phyloP scores from a whole-genome alignment of 2,329 filamentous ascomycete species.

The Teratosphaeriaceae sp. region DNA sequence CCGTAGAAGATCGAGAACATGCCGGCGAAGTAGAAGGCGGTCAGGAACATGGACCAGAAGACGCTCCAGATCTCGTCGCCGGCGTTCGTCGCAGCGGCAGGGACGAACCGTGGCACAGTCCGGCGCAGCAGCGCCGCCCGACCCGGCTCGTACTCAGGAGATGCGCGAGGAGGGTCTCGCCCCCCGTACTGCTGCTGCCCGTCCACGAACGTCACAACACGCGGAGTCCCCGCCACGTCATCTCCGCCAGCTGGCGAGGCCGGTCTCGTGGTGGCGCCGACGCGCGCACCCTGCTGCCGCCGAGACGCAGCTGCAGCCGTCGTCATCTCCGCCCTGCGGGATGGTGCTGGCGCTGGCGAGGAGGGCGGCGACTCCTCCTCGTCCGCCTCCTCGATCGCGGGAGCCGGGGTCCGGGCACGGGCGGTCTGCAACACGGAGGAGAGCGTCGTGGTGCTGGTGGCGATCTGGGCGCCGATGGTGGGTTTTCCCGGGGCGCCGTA shows the following conservation, averaged over 20 bases:
- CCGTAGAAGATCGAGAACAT: background rate
- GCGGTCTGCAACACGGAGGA: constrained; percentile 6
- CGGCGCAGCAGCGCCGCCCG: background rate
- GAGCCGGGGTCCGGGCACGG: background rate
- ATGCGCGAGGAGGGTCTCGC: background rate
- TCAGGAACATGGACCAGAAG: too few species aligned
- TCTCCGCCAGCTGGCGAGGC: background rate
- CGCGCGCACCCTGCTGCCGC: background rate
- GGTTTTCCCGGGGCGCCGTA: constrained; percentile 14
- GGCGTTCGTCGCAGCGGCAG: background rate
- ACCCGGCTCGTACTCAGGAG: constrained; percentile 1
- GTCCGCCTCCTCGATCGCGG: too few species aligned
- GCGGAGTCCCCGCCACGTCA: background rate
- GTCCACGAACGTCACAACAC: constrained; percentile 1
- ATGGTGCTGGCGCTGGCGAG: background rate
- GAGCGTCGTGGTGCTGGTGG: constrained; percentile 3
- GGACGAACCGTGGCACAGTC: constrained; percentile 3
- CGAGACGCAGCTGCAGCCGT: background rate
- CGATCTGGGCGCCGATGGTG: constrained; percentile 6
- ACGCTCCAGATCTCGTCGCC: background rate
- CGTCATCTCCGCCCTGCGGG: background rate
- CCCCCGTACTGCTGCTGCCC: background rate
- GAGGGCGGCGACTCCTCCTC: too few species aligned
- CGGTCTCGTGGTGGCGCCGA: background rate
- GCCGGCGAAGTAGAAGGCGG: too few species aligned